These are phyloP conservation scores for Bondarzewia mesenterica DNA, from an alignment of 1,284 basidiomycete species.

Conservation along the genomic window DNA sequence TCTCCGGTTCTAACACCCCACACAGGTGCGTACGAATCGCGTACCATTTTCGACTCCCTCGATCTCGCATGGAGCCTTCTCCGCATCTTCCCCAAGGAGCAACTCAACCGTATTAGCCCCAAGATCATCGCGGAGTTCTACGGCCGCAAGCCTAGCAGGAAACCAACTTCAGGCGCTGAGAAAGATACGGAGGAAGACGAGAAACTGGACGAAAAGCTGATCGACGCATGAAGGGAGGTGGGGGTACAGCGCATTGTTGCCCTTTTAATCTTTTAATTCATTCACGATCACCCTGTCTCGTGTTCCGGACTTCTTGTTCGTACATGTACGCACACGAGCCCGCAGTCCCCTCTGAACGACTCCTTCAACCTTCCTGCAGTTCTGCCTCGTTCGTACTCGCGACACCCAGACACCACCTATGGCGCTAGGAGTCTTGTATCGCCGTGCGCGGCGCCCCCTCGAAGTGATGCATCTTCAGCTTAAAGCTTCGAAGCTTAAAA, in stretches of 20 bases:
- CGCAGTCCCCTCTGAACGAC: neutral
- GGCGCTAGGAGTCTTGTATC: too few species aligned
- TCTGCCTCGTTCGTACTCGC: too few species aligned
- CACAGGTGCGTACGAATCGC: conserved; percentile 88
- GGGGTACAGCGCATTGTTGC: neutral
- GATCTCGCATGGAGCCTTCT: conserved; percentile 97
- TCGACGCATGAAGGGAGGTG: conserved; percentile 33
- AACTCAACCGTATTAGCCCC: conserved; percentile 92
- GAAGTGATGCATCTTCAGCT: too few species aligned
- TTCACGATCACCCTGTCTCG: too few species aligned
- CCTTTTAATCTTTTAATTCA: too few species aligned
- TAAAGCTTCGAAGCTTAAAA: too few species aligned
- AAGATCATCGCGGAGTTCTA: conserved; percentile 87
- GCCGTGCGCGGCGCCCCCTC: too few species aligned
- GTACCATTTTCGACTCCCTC: conserved; percentile 95
- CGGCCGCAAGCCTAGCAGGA: conserved; percentile 67
- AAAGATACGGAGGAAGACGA: conserved; percentile 22
- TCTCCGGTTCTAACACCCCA: conserved; percentile 2
- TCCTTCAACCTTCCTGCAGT: too few species aligned
- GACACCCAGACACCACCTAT: too few species aligned
- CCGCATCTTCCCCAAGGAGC: conserved; percentile 98
- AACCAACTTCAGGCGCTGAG: conserved; percentile 42
- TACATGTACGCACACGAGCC: neutral
- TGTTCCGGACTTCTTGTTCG: neutral
- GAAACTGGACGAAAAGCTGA: conserved; percentile 48